Conservation (phyloP, 2,329 filamentous ascomycete genomes). For the Ilyonectria robusta region DNA sequence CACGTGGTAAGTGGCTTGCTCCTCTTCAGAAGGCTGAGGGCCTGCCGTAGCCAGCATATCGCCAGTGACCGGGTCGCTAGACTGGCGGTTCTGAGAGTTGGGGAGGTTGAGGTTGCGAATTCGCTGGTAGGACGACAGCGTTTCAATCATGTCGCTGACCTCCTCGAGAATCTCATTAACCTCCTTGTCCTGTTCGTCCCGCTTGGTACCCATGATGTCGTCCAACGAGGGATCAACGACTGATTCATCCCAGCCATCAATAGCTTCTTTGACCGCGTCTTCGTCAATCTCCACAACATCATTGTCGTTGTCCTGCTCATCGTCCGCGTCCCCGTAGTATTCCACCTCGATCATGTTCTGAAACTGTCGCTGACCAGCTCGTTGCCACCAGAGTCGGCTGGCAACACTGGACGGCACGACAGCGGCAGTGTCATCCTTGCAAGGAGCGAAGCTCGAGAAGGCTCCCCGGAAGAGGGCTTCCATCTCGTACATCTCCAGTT, state of each 20-base stretch:
- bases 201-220: constrained; percentile 65
- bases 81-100: constrained; percentile 73
- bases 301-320: constrained; percentile 53
- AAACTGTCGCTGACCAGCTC: constrained; percentile 75
- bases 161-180: constrained; percentile 79
- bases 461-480: constrained; percentile 82
- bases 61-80: constrained; percentile 73
- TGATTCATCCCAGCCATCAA: constrained; percentile 72
- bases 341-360: constrained; percentile 73
- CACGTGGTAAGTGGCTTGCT: constrained; percentile 75
- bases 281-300: constrained; percentile 64
- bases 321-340: constrained; percentile 58
- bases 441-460: constrained; percentile 85
- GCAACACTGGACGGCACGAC: constrained; percentile 78
- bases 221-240: constrained; percentile 71
- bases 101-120: constrained; percentile 81
- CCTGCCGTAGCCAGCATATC: constrained; percentile 79
- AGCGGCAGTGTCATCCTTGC: constrained; percentile 79
- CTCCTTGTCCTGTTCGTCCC: constrained; percentile 75
- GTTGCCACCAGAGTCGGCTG: constrained; percentile 83
- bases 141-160: constrained; percentile 83
- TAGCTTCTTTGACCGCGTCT: constrained; percentile 65
- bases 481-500: constrained; percentile 75
- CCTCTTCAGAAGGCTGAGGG: constrained; percentile 76
- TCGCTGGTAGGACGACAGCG: constrained; percentile 82